A percentile compares a stretch with the other conserved stretches of the same genome.
Conservation (phyloP, 2,329 filamentous ascomycete genomes). For the Aspergillus sp. region DNA sequence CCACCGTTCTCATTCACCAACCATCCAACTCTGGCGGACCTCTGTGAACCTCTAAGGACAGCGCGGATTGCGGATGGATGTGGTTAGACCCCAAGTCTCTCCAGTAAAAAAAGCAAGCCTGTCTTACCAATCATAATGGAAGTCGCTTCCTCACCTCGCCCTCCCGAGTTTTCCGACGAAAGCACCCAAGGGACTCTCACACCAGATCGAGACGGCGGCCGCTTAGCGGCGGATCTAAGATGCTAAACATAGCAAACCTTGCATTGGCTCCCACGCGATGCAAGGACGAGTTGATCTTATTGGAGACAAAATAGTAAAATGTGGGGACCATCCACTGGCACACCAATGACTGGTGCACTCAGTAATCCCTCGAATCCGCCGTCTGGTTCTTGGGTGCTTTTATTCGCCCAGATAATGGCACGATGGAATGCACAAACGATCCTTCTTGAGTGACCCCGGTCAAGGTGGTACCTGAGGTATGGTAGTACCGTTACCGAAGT, state of each 20-base stretch:
- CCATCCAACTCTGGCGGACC: neutral
- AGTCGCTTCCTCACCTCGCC: neutral
- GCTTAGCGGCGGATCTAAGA: conserved; percentile 23
- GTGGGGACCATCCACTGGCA: conserved; percentile 13
- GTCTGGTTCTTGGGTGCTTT: neutral
- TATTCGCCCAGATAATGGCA: conserved; percentile 18
- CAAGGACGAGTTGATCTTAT: conserved; percentile 9
- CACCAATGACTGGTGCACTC: conserved; percentile 5
- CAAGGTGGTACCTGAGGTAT: conserved; percentile 14
- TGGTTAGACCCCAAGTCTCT: neutral
- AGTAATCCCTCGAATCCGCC: conserved; percentile 13
- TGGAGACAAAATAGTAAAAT: neutral
- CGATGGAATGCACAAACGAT: conserved; percentile 15
- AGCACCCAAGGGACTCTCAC: neutral
- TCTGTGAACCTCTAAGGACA: neutral
- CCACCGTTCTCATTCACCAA: neutral
- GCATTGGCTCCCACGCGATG: conserved; percentile 19
- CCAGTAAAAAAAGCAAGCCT: neutral
- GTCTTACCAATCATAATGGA: neutral
- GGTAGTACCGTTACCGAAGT: conserved; percentile 18
- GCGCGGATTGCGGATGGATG: neutral
- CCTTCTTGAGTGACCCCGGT: conserved; percentile 5
- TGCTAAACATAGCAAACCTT: conserved; percentile 28
- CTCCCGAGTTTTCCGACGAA: neutral
- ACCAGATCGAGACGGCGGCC: conserved; percentile 9